Percentiles rank a stretch among this genome's conserved stretches.
Evolutionary conservation across 441 rosid species (phyloP).

Genomic region (Gossypium schwendimanii): DNA sequence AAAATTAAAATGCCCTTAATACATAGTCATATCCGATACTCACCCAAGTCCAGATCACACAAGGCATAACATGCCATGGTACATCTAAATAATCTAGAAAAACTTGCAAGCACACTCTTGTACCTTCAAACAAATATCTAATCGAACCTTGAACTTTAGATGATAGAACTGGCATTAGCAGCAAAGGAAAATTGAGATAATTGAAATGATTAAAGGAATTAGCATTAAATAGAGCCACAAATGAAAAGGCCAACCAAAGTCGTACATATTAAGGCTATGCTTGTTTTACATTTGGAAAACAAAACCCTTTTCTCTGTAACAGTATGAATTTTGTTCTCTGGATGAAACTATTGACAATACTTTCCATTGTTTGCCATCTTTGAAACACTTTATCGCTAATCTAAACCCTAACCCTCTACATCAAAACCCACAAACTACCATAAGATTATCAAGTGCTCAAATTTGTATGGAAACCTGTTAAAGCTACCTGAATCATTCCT

Average conservation of each 20-base stretch:
- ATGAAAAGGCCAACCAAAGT: not conserved
- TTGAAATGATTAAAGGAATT: not conserved
- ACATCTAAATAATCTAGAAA: not conserved
- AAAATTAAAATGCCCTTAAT: not conserved
- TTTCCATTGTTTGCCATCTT: not conserved
- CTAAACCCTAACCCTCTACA: not conserved
- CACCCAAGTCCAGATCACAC: not conserved
- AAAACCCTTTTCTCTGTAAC: not conserved
- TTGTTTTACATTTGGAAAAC: not conserved
- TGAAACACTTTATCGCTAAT: not conserved
- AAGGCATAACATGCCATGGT: not conserved
- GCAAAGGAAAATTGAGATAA: not conserved
- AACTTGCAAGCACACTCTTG: not conserved
- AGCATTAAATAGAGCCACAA: not conserved
- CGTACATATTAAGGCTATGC: not conserved
- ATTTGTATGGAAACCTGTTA: not conserved
- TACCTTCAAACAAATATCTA: not conserved
- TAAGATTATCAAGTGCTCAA: not conserved
- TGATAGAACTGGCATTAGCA: not conserved
- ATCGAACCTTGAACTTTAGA: not conserved
- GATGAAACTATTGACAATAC: not conserved
- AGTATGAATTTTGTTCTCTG: not conserved
- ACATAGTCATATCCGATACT: not conserved
- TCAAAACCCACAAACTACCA: not conserved
- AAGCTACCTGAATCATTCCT: not conserved